phyloP scores from a whole-genome alignment of 2,329 filamentous ascomycete species.

The Fusarium sp. region DNA sequence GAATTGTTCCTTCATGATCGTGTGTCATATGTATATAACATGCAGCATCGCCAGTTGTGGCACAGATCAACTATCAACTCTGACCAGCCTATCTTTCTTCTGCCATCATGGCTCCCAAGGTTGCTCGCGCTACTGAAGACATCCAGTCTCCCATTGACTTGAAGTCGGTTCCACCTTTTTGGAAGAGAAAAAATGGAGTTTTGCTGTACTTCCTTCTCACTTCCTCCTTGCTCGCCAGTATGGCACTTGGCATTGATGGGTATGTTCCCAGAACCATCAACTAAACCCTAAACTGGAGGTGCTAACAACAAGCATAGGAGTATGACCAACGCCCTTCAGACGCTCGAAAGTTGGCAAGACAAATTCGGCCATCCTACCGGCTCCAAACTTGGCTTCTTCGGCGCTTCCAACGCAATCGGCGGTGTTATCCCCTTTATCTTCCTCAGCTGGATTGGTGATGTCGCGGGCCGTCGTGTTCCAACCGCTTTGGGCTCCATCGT shows the following conservation, averaged over 20 bases:
- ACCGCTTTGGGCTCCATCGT: constrained; percentile 54
- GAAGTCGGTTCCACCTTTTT: constrained; percentile 49
- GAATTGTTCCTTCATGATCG: background rate
- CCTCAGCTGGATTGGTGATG: constrained; percentile 52
- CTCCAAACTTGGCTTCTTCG: constrained; percentile 54
- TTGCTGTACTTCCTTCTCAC: constrained; percentile 58
- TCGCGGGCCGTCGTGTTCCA: constrained; percentile 50
- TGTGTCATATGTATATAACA: constrained; percentile 25
- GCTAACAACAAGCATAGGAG: background rate
- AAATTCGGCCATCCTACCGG: constrained; percentile 54
- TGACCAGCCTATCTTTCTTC: background rate
- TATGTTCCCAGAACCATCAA: constrained; percentile 37
- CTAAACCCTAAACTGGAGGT: no score
- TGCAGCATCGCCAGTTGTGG: background rate
- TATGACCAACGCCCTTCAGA: constrained; percentile 57
- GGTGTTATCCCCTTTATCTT: constrained; percentile 54
- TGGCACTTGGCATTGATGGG: constrained; percentile 57
- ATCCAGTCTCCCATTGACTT: constrained; percentile 50
- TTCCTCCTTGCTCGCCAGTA: constrained; percentile 56
- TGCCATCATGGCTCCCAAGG: constrained; percentile 49
- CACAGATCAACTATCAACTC: background rate
- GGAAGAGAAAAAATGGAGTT: constrained; percentile 56
- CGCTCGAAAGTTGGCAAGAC: constrained; percentile 53
- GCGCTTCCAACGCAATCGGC: constrained; percentile 56
- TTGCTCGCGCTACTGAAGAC: constrained; percentile 47